These are phyloP conservation scores for Didymella keratinophila DNA, from an alignment of 2,329 filamentous ascomycete species.

Conservation along the genomic window DNA sequence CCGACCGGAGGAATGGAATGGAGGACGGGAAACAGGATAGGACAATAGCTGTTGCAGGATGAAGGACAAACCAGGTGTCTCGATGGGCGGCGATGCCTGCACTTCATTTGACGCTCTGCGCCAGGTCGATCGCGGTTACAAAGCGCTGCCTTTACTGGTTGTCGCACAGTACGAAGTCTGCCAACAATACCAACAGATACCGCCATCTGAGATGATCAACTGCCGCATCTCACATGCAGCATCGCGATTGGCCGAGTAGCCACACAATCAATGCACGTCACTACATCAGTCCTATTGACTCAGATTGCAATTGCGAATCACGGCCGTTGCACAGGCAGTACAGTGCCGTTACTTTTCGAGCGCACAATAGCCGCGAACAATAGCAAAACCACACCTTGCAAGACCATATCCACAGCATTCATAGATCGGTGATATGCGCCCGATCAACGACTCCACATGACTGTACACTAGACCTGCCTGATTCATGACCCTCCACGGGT, in stretches of 20 bases:
- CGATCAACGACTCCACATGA: conserved; percentile 4
- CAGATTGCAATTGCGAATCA: neutral
- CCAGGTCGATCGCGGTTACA: conserved; percentile 5
- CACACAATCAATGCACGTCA: conserved; percentile 3
- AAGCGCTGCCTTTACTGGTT: conserved; percentile 1
- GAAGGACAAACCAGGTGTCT: conserved; percentile 7
- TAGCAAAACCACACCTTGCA: conserved; percentile 2
- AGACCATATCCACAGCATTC: neutral
- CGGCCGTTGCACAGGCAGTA: conserved; percentile 1
- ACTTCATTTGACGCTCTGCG: conserved; percentile 3
- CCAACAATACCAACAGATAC: conserved; percentile 13
- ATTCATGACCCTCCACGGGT: conserved; percentile 6
- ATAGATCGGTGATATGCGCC: conserved; percentile 5
- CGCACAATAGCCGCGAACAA: conserved; percentile 16
- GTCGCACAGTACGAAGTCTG: conserved; percentile 5
- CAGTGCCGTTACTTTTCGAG: conserved; percentile 9
- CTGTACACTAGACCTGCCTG: conserved; percentile 2
- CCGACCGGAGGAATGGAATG: conserved; percentile 4
- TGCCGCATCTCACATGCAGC: conserved; percentile 2
- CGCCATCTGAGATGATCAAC: conserved; percentile 5
- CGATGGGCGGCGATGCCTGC: conserved; percentile 8
- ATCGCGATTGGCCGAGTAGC: neutral
- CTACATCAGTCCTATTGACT: neutral
- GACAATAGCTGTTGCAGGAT: conserved; percentile 6
- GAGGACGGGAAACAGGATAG: neutral